A percentile compares a stretch with the other conserved stretches of the same genome.
Conservation (phyloP, 495 filamentous ascomycete species). For the Tetracladium setigerum region DNA sequence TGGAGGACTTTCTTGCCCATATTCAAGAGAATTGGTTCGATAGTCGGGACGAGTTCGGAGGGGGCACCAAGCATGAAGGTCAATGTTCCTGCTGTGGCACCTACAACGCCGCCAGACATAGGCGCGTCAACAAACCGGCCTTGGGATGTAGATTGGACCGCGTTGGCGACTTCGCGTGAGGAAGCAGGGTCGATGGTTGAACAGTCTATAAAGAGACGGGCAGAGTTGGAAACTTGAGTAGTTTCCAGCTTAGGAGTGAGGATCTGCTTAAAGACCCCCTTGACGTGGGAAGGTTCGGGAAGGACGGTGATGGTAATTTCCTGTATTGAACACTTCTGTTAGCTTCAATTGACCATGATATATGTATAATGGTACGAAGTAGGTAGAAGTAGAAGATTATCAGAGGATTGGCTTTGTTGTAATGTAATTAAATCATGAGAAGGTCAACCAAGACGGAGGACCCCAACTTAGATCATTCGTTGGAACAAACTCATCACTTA, state of each 20-base stretch:
- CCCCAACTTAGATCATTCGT: conserved; percentile 55
- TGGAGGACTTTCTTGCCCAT: conserved; percentile 83
- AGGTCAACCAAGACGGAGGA: conserved; percentile 31
- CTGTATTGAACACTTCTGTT: conserved; percentile 32
- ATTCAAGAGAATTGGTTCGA: conserved; percentile 55
- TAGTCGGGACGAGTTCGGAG: conserved; percentile 45
- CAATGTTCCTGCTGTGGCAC: conserved; percentile 63
- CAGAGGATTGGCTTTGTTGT: conserved; percentile 60
- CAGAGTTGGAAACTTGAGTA: conserved; percentile 23
- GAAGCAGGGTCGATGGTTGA: conserved; percentile 83
- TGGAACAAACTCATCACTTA: conserved; percentile 46
- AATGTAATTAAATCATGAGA: conserved; percentile 44
- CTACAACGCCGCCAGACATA: conserved; percentile 83
- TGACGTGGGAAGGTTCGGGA: conserved; percentile 73
- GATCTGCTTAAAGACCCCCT: conserved; percentile 60
- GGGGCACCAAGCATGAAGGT: conserved; percentile 84
- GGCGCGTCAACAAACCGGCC: conserved; percentile 69
- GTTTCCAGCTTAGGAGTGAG: conserved; percentile 38
- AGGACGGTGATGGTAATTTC: conserved; percentile 72
- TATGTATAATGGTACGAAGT: not conserved
- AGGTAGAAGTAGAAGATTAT: conserved; percentile 21
- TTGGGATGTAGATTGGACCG: conserved; percentile 45
- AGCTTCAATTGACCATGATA: not conserved
- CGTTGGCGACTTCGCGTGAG: conserved; percentile 57
- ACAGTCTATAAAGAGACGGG: conserved; percentile 69